A percentile compares a stretch with the other conserved stretches of the same genome.
Evolutionary conservation across 352 stramenopile species (phyloP).

Genomic region (Nothophytophthora sp.): DNA sequence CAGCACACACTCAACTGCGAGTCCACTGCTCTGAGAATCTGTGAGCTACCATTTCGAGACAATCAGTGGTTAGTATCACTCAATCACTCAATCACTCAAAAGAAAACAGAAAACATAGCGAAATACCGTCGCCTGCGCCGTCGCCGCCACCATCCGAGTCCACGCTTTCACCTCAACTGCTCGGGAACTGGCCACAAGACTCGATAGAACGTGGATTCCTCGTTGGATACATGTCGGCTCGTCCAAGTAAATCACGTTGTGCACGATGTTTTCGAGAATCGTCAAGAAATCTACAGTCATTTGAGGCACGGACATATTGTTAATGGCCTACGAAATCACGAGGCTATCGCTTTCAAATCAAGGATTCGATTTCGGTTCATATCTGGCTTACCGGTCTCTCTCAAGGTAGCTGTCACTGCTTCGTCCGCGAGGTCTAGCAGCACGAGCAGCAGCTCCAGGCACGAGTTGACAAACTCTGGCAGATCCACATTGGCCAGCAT

Average conservation of each 20-base stretch:
- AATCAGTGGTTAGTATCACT: neutral
- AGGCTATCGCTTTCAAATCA: too few species aligned
- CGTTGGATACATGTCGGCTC: slow-evolving; percentile 20
- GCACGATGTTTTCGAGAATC: slow-evolving; percentile 21
- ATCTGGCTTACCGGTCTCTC: slow-evolving; percentile 16
- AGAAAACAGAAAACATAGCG: neutral
- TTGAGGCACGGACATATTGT: too few species aligned
- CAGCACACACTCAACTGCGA: slow-evolving; percentile 22
- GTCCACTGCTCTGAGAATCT: slow-evolving; percentile 6
- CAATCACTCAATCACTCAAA: neutral
- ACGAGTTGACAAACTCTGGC: slow-evolving; percentile 14
- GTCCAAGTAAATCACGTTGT: slow-evolving; percentile 17
- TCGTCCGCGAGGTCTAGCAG: slow-evolving; percentile 4
- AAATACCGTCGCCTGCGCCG: slow-evolving; percentile 28
- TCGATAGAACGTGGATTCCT: slow-evolving; percentile 15
- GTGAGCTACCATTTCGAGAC: slow-evolving; percentile 16
- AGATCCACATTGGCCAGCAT: slow-evolving; percentile 19
- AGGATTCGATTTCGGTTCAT: too few species aligned
- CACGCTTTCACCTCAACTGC: slow-evolving; percentile 11
- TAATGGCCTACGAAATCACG: too few species aligned
- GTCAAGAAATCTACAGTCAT: slow-evolving; percentile 10
- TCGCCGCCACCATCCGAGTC: slow-evolving; percentile 14
- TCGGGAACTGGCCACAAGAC: slow-evolving; percentile 4
- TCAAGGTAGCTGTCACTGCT: slow-evolving; percentile 1
- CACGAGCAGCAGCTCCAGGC: slow-evolving; percentile 12